Evolutionary conservation across 148 eudicot genomes (phyloP).

Genomic region (Limonium bicolor): DNA sequence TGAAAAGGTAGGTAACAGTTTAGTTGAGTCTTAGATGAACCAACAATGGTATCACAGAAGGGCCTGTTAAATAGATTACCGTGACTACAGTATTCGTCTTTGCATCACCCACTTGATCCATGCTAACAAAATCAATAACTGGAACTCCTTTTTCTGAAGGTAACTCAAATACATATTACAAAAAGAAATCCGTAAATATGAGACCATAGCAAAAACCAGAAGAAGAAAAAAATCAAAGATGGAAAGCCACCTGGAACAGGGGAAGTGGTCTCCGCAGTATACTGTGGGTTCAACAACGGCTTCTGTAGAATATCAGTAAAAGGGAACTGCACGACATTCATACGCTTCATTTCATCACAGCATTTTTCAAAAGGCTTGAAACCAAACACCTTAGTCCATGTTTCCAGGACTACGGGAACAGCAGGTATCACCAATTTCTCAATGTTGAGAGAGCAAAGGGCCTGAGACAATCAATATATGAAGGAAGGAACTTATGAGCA

Average conservation of each 20-base stretch:
- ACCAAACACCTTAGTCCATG: slow-evolving; percentile 84
- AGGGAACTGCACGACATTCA: slow-evolving; percentile 88
- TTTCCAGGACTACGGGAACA: slow-evolving; percentile 46
- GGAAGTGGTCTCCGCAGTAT: background rate
- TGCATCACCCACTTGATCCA: no score
- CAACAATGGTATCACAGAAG: no score
- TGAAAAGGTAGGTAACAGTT: no score
- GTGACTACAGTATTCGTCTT: no score
- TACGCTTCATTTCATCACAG: slow-evolving; percentile 36
- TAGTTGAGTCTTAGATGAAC: no score
- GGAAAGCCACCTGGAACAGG: background rate
- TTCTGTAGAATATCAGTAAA: slow-evolving; percentile 87
- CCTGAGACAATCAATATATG: slow-evolving; percentile 24
- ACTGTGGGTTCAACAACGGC: slow-evolving; percentile 1
- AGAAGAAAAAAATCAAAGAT: background rate
- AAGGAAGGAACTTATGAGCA: no score
- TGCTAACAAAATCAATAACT: no score
- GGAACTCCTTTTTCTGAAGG: no score
- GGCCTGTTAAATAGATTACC: no score
- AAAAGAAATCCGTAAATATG: no score
- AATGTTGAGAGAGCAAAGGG: slow-evolving; percentile 49
- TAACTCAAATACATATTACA: no score
- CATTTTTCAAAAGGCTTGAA: slow-evolving; percentile 56
- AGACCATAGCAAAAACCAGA: no score
- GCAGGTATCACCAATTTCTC: slow-evolving; percentile 90